phyloP scores from a whole-genome alignment of 2,329 filamentous ascomycete genomes.

The Ramichloridium luteum region DNA sequence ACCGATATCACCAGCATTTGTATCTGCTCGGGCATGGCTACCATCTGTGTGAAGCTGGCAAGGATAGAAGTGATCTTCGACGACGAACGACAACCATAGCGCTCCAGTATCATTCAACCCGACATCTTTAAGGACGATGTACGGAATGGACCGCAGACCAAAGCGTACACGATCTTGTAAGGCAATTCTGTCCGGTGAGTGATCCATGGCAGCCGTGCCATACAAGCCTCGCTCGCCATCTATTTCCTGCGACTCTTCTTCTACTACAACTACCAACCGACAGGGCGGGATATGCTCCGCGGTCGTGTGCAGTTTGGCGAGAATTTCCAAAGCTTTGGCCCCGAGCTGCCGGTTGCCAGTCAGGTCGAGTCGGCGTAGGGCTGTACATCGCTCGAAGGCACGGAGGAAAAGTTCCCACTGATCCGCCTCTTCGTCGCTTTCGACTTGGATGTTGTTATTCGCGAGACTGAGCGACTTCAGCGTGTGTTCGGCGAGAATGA shows the following conservation, averaged over 20 bases:
- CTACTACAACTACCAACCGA: too few species aligned
- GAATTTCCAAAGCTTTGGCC: conserved; percentile 32
- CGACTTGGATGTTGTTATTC: conserved; percentile 32
- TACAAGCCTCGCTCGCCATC: conserved; percentile 2
- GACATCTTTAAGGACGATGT: conserved; percentile 26
- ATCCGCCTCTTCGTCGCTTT: conserved; percentile 24
- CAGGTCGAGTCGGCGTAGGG: conserved; percentile 35
- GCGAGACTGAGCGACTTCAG: conserved; percentile 37
- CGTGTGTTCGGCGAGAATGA: conserved; percentile 31
- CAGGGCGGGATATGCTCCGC: not conserved
- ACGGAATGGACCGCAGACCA: conserved; percentile 30
- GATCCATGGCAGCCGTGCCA: not conserved
- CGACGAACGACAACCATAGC: conserved; percentile 29
- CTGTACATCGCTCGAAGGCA: conserved; percentile 31
- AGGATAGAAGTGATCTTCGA: conserved; percentile 29
- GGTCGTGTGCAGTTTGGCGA: conserved; percentile 31
- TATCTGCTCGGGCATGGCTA: conserved; percentile 22
- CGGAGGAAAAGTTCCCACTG: conserved; percentile 34
- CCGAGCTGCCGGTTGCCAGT: conserved; percentile 33
- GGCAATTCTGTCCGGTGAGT: not conserved
- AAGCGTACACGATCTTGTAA: conserved; percentile 10
- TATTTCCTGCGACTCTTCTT: too few species aligned
- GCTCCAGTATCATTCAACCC: conserved; percentile 28
- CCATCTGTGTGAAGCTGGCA: conserved; percentile 24
- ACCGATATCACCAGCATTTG: conserved; percentile 12